Percentiles rank a stretch among this genome's conserved stretches.
Evolutionary conservation across 352 stramenopile species (phyloP).

Genomic region (Globisporangium yorkense): DNA sequence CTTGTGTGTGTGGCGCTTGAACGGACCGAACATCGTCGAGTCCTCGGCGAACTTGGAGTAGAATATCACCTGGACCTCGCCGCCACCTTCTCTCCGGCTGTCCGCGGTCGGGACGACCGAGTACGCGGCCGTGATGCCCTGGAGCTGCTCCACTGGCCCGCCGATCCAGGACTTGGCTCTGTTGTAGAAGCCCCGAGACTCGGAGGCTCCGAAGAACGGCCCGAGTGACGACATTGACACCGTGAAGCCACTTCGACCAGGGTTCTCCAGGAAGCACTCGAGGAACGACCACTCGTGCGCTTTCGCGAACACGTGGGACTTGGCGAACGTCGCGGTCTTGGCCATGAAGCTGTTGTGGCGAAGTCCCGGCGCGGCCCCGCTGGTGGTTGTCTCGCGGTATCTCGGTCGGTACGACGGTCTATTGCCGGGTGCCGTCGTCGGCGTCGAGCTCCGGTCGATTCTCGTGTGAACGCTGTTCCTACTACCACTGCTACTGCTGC

Average conservation of each 20-base stretch:
- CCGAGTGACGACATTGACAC: constrained; percentile 34
- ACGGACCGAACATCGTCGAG: constrained; percentile 11
- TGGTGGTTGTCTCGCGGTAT: neutral
- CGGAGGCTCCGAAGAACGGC: neutral
- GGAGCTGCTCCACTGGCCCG: constrained; percentile 16
- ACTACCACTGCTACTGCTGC: neutral
- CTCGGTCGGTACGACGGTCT: neutral
- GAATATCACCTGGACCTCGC: constrained; percentile 13
- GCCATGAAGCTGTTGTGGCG: constrained; percentile 18
- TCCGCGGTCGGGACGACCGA: constrained; percentile 2
- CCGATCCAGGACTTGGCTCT: neutral
- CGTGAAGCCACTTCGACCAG: constrained; percentile 22
- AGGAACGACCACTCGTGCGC: constrained; percentile 53
- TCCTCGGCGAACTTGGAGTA: constrained; percentile 16
- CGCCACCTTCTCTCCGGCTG: neutral
- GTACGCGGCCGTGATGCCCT: constrained; percentile 24
- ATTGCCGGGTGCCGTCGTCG: neutral
- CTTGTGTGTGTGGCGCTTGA: constrained; percentile 16
- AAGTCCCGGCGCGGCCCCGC: neutral
- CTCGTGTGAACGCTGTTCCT: neutral
- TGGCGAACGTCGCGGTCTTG: constrained; percentile 43
- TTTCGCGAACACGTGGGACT: constrained; percentile 31
- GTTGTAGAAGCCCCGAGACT: neutral
- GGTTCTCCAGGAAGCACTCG: constrained; percentile 16
- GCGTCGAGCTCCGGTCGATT: neutral